Evolutionary conservation across 345 rosid genomes (phyloP).

Genomic region (Zanthoxylum bungeanum): DNA sequence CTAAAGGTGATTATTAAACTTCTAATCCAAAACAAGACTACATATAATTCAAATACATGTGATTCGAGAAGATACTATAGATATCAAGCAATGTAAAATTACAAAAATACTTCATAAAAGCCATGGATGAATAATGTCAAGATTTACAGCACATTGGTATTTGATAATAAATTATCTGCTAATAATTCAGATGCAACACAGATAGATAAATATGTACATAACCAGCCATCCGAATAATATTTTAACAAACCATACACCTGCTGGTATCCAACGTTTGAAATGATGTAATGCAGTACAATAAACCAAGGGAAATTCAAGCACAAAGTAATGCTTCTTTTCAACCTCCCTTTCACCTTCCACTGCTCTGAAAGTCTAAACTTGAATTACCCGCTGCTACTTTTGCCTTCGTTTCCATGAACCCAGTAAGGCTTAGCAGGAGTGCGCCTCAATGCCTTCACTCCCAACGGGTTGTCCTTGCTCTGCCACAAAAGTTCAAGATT

Average conservation of each 20-base stretch:
- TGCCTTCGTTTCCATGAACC: conserved; percentile 41
- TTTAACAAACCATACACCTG: conserved; percentile 16
- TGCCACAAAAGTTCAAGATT: conserved; percentile 31
- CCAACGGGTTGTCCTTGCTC: conserved; percentile 83
- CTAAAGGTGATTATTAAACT: background rate
- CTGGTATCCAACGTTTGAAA: background rate
- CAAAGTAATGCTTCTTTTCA: conserved; percentile 7
- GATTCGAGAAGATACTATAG: too few species aligned
- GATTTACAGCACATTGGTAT: conserved; percentile 19
- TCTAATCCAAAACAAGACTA: background rate
- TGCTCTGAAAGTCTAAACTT: conserved; percentile 10
- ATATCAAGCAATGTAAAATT: background rate
- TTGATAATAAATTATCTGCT: background rate
- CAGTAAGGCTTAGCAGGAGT: conserved; percentile 70
- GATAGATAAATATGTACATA: conserved; percentile 25
- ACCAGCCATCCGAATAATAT: conserved; percentile 12
- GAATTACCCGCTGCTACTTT: conserved; percentile 40
- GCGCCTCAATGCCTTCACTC: conserved; percentile 72
- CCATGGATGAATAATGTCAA: conserved; percentile 12
- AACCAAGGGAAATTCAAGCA: conserved; percentile 5
- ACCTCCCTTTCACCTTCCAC: conserved; percentile 14
- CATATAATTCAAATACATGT: background rate
- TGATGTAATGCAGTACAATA: conserved; percentile 15
- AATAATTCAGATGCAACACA: conserved; percentile 13
- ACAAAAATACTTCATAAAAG: conserved; percentile 20